A percentile compares a stretch with the other conserved stretches of the same genome.
These are phyloP conservation scores for Fusarium dlaminii DNA, from an alignment of 2,329 filamentous ascomycete species.

Conservation along the genomic window DNA sequence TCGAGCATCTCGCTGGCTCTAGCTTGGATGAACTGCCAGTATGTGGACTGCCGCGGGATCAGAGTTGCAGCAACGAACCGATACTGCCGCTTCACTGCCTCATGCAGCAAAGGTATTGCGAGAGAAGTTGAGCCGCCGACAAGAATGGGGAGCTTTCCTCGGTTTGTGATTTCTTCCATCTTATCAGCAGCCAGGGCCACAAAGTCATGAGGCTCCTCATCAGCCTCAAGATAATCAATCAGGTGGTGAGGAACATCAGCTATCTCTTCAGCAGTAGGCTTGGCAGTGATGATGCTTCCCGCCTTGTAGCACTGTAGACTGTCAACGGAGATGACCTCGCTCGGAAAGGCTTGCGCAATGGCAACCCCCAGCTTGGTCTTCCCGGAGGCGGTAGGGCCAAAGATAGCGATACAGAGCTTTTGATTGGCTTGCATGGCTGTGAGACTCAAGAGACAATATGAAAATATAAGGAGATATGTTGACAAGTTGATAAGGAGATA, in stretches of 20 bases:
- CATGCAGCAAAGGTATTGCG: not conserved
- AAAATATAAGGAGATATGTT: not conserved
- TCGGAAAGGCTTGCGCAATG: not conserved
- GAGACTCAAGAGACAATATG: fast-evolving
- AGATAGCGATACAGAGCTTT: not conserved
- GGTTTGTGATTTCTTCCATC: not conserved
- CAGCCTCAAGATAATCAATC: not conserved
- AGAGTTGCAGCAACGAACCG: not conserved
- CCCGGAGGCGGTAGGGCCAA: not conserved
- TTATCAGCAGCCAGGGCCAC: not conserved
- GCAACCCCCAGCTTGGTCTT: not conserved
- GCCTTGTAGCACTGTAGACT: not conserved
- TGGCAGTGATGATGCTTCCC: not conserved
- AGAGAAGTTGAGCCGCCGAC: not conserved
- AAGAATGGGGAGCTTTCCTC: not conserved
- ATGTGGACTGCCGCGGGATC: not conserved
- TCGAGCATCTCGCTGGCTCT: not conserved
- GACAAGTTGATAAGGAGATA: not conserved
- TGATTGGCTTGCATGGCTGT: not conserved
- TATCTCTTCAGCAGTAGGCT: not conserved
- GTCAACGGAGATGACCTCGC: not conserved
- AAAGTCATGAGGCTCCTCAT: not conserved
- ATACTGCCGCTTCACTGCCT: not conserved
- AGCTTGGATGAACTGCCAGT: not conserved
- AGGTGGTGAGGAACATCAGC: not conserved